Evolutionary conservation across 345 rosid species (phyloP), one percentile per base, ranked within the genome.

Genomic region (Clausena lansium): DNA sequence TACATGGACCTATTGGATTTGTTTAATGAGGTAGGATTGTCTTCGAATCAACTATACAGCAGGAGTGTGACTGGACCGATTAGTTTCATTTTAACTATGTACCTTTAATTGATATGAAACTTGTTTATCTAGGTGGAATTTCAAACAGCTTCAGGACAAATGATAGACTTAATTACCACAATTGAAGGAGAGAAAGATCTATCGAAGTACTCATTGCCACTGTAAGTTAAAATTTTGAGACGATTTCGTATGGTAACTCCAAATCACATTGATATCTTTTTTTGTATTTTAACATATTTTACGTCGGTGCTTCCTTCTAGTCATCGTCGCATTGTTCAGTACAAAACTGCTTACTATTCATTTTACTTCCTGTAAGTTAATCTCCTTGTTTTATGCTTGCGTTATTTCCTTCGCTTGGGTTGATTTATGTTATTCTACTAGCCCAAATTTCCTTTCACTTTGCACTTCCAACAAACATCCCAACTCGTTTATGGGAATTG

Each of bases 1-100:
- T 88, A 88, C 68, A 87, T 87, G 30, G 89, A 90, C 84, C 88
- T 90, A 47, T 77, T 90, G 74, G 94, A 90, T 79, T 77, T 90
- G 79, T 90, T 90, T 76, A 87, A 86, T 41, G 94, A 90, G 92
- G 92, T 88, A 80, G 36, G 27, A 22, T 66, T 66, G 54, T 66
- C 54, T 76, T 52, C 8, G 61, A 41, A 66, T 66, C 9, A 8
- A 54, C 19, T 2, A 17, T 66, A 35, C 50, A 33, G 62, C 24
- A 32, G 41, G 71, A n/a, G n/a, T n/a, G n/a, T n/a, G n/a, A n/a
- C n/a, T n/a, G n/a, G n/a, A 47, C 19, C 52, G 6, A 3, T 24
- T 54, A 25, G 25, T 50, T 76, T 65, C 62, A 54, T 52, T 20
- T n/a, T 36, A 9, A 32, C 61, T 38, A 50, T 50, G 52, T 55